Evolutionary conservation across 495 filamentous ascomycete species (phyloP).

Genomic region (Aspergillus ostianus): DNA sequence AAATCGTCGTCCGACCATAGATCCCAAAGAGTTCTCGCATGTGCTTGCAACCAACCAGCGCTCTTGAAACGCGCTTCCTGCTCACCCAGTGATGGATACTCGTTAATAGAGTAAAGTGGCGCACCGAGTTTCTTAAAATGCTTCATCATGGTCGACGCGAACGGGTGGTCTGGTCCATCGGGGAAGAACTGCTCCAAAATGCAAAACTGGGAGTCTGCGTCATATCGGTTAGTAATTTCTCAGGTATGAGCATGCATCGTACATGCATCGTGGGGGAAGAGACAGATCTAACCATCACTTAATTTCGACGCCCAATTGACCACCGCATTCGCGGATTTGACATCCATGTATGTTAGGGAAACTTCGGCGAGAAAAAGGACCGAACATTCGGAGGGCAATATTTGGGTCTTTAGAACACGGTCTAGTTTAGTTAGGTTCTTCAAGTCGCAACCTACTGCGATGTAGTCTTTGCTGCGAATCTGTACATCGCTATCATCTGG

Average conservation of each 20-base stretch:
- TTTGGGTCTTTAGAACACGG: slow-evolving; percentile 49
- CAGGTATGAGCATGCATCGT: neutral
- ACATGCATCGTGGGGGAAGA: no score
- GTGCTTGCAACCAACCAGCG: slow-evolving; percentile 61
- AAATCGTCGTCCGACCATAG: slow-evolving; percentile 71
- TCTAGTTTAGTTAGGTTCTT: slow-evolving; percentile 60
- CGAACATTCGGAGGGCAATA: slow-evolving; percentile 54
- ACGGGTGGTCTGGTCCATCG: slow-evolving; percentile 72
- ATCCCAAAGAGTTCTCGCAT: slow-evolving; percentile 68
- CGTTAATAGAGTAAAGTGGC: slow-evolving; percentile 65
- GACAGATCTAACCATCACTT: slow-evolving; percentile 52
- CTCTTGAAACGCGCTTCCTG: slow-evolving; percentile 66
- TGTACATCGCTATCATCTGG: slow-evolving; percentile 43
- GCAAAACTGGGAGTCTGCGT: slow-evolving; percentile 61
- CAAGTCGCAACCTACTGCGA: slow-evolving; percentile 81
- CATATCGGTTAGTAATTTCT: neutral
- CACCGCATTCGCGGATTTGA: slow-evolving; percentile 66
- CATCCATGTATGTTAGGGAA: slow-evolving; percentile 87
- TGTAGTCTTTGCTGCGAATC: slow-evolving; percentile 67
- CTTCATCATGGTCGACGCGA: slow-evolving; percentile 81
- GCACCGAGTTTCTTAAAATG: slow-evolving; percentile 82
- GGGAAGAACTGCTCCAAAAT: slow-evolving; percentile 89
- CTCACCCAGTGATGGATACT: slow-evolving; percentile 62
- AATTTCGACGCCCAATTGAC: slow-evolving; percentile 67
- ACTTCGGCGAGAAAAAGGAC: slow-evolving; percentile 86